phyloP scores from a whole-genome alignment of 2,329 filamentous ascomycete species.

The Pseudopyricularia cyperi region DNA sequence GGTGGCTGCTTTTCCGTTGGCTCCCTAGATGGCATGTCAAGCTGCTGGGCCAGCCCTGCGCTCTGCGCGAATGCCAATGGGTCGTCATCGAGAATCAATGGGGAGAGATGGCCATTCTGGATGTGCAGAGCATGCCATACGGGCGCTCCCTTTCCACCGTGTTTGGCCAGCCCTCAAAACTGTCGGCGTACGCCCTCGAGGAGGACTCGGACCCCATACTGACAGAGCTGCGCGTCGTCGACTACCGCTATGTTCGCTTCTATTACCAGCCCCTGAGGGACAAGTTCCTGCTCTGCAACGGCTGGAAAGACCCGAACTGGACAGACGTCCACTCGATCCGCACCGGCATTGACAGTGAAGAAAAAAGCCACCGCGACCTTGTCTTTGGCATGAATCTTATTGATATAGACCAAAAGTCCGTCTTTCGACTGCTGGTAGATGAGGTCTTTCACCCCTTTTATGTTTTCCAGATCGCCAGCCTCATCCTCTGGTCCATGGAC shows the following conservation, averaged over 20 bases:
- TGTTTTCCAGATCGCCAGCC: slow-evolving; percentile 90
- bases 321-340: slow-evolving; percentile 63
- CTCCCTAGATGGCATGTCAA: slow-evolving; percentile 75
- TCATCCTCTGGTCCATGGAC: slow-evolving; percentile 88
- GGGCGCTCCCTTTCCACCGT: slow-evolving; percentile 45
- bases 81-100: slow-evolving; percentile 94
- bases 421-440: slow-evolving; percentile 71
- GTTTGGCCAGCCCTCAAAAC: slow-evolving; percentile 56
- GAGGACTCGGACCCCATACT: slow-evolving; percentile 71
- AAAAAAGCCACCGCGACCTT: slow-evolving; percentile 67
- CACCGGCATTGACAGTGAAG: slow-evolving; percentile 73
- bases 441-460: slow-evolving; percentile 98
- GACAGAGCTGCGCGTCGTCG: slow-evolving; percentile 59
- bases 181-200: slow-evolving; percentile 37
- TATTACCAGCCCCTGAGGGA: slow-evolving; percentile 83
- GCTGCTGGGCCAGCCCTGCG: slow-evolving; percentile 54
- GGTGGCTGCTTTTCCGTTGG: slow-evolving; percentile 80
- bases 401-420: slow-evolving; percentile 82
- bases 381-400: slow-evolving; percentile 88
- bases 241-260: slow-evolving; percentile 90
- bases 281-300: slow-evolving; percentile 73
- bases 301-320: slow-evolving; percentile 93
- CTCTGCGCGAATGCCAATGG: slow-evolving; percentile 72
- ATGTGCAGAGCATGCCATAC: slow-evolving; percentile 43
- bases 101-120: slow-evolving; percentile 75